Evolutionary conservation across 495 filamentous ascomycete genomes (phyloP).

Genomic region (Neurospora discreta): DNA sequence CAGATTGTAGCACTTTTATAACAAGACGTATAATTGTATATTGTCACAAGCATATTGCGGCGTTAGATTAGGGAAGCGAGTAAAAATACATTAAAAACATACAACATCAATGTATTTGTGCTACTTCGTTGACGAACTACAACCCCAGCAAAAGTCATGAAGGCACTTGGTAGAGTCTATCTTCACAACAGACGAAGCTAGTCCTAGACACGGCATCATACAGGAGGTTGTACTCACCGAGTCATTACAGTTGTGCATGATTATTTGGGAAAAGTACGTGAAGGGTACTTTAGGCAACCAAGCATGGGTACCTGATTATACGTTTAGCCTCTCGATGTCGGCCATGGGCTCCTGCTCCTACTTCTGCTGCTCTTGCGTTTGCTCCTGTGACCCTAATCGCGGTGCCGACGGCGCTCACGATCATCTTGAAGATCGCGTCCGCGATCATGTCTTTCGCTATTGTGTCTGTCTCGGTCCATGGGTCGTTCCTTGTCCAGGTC

Average conservation of each 20-base stretch:
- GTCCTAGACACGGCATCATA: neutral
- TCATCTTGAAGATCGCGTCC: conserved; percentile 14
- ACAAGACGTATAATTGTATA: neutral
- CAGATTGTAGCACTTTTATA: neutral
- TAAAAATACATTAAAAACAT: neutral
- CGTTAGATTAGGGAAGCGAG: neutral
- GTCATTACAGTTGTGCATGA: neutral
- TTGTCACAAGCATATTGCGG: neutral
- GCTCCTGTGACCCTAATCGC: neutral
- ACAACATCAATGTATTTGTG: neutral
- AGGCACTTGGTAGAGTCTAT: neutral
- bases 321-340: neutral
- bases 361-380: neutral
- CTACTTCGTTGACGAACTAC: neutral
- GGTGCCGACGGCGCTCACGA: conserved; percentile 6
- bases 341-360: neutral
- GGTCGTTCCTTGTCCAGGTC: conserved; percentile 16
- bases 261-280: neutral
- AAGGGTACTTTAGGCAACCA: neutral
- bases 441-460: conserved; percentile 7
- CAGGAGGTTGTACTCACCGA: neutral
- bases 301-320: neutral
- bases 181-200: neutral
- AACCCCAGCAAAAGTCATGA: neutral
- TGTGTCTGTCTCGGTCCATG: neutral